Evolutionary conservation across 108 stramenopile genomes (phyloP), one percentile per base, ranked within the genome.

Genomic region (Skeletonema marinoi): DNA sequence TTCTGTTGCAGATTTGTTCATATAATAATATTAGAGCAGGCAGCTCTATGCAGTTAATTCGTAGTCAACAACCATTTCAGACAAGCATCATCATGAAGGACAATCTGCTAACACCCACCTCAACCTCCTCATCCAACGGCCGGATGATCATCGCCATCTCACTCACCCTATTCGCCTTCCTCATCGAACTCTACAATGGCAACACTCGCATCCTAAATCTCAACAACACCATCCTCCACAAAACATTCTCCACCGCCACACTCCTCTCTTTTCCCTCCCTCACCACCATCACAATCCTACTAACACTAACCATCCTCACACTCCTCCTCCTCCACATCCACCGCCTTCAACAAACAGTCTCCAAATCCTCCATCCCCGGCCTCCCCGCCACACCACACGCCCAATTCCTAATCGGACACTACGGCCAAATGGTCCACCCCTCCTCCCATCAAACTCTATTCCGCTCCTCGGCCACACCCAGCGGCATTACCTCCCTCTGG

Each of bases 401-500:
- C 32, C 62, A 65, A 3, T 10, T 69, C 7, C 32, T 64, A 50
- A 5, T 78, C 1, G 77, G 77, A 0, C 69, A 70, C 69, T 78
- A 68, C 62, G 3, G 36, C 25, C 3, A 50, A 32, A 35, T 78
- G 8, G 1, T 69, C 46, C 21, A 61, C 12, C 75, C 75, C 21
- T 12, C 25, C 12, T 2, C 6, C 3, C 75, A 76, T 12, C 0
- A 32, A 60, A 3, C 8, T 1, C 1, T 68, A 11, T 68, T 78
- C 48, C 19, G 13, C 29, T 6, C 51, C 0, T 46, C 64, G 48
- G 46, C 63, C 36, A 67, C 77, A 6, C 77, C 77, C 32, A 19
- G 16, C 13, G 77, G 77, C 19, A 70, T 78, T 9, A 41, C 62
- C n/a, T 25, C 41, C 17, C 30, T 78, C 12, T 78, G 56, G 51